Base-by-base conservation (phyloP, 2,329 filamentous ascomycete genomes). In the Ceratocystis albifundus region DNA sequence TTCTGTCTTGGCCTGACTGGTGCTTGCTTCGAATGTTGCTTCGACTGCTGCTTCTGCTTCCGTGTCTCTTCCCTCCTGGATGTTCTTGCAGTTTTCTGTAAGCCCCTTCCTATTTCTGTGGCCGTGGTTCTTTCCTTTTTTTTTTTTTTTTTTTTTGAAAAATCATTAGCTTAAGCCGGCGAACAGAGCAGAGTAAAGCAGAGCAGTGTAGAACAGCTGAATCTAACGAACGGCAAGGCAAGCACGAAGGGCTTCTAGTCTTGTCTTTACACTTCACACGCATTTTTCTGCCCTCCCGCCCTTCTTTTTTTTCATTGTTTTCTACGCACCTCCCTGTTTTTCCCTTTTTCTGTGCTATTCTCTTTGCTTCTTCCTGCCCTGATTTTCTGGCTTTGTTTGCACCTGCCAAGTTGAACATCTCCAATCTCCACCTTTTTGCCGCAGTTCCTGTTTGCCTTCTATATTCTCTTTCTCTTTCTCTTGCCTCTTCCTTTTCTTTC, bases 41-140 rank as follows among this genome's bases (percentile, higher is more conserved):
- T 50, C 46, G 25, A 7, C 46, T 50, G 6, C 20, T 50, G 46
- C 46, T 69, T 48, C 65, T 65, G 67, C 67, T 62, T 66, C 61
- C 50, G 62, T 46, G 69, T 67, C 66, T 69, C 62, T 64, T 64
- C 45, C 32, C 53, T 59, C 0, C 67, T 69, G 46, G 69, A 67
- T 8, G 62, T 64, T 68, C 67, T 61, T 68, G 61, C 50, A 4
- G 36, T 15, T 41, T 41, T 41, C 36, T 41, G 36, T 41, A 41
- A 41, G 36, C 36, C 36, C 20, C 36, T 65, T 41, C 32, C 55
- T 45, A n/a, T 65, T 65, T 65, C 50, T 55, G 41, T 44, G 44
- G 3, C 36, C 3, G 36, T 12, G 36, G 8, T 22, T 64, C 17
- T 32, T 64, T 30, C 22, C 3, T 2, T 5, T 30, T 30, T 25